Conservation (phyloP, 768 basidiomycete species). For the Lactifluus echinatus region DNA sequence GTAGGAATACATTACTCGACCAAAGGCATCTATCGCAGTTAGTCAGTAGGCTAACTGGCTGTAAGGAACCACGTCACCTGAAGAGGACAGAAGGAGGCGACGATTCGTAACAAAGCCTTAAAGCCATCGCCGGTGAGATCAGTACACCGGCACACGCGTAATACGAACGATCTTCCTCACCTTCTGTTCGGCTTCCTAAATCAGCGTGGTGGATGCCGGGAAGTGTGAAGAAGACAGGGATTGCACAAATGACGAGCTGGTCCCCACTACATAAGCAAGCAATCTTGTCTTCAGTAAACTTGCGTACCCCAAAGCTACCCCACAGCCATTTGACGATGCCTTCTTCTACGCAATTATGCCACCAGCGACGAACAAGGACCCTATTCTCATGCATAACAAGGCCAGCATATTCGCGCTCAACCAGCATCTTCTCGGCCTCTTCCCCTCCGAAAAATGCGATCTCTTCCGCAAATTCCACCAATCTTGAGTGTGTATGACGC, state of each 20-base stretch:
- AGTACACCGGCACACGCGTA: background rate
- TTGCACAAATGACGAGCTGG: conserved; percentile 71
- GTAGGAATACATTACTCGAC: conserved; percentile 94
- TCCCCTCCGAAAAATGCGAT: conserved; percentile 85
- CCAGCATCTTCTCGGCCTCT: conserved; percentile 80
- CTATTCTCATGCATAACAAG: conserved; percentile 80
- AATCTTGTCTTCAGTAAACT: background rate
- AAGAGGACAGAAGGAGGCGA: conserved; percentile 78
- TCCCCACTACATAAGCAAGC: background rate
- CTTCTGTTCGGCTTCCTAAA: conserved; percentile 84
- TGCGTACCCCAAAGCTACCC: conserved; percentile 84
- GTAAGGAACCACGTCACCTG: conserved; percentile 37
- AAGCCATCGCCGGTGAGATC: background rate
- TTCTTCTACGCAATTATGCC: conserved; percentile 89
- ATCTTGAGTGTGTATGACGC: conserved; percentile 84
- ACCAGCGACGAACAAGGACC: conserved; percentile 72
- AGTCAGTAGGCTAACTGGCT: background rate
- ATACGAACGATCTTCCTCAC: conserved; percentile 45
- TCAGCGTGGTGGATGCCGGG: conserved; percentile 61
- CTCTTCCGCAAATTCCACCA: conserved; percentile 85
- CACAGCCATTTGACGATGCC: conserved; percentile 95
- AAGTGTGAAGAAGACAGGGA: conserved; percentile 86
- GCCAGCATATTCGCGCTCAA: conserved; percentile 82
- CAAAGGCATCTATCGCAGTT: conserved; percentile 69
- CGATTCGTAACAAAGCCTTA: conserved; percentile 96